These are phyloP conservation scores for Marasmius tenuissimus DNA, from an alignment of 1,284 basidiomycete genomes.

Conservation along the genomic window DNA sequence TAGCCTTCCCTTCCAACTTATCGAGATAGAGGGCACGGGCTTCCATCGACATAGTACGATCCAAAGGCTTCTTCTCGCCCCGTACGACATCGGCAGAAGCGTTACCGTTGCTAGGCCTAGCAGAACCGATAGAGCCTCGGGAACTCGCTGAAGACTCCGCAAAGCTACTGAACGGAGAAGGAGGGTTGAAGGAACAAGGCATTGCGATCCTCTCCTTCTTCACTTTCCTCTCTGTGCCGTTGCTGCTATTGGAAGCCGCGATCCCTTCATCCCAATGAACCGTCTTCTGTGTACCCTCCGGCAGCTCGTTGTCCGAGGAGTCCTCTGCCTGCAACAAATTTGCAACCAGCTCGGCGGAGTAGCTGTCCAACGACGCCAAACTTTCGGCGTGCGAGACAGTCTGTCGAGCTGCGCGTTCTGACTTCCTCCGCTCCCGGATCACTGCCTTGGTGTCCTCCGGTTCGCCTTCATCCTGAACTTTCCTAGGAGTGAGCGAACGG, in stretches of 20 bases:
- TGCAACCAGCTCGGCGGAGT: slow-evolving; percentile 35
- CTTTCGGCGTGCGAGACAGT: slow-evolving; percentile 25
- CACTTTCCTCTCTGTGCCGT: slow-evolving; percentile 14
- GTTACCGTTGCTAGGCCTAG: background rate
- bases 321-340: slow-evolving; percentile 27
- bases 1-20: slow-evolving; percentile 38
- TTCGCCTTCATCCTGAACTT: background rate
- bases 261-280: slow-evolving; percentile 34
- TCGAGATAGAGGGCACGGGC: slow-evolving; percentile 50
- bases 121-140: slow-evolving; percentile 7
- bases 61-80: slow-evolving; percentile 25
- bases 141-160: slow-evolving; percentile 20
- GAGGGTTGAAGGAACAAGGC: slow-evolving; percentile 53
- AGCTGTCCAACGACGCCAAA: slow-evolving; percentile 38
- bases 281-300: slow-evolving; percentile 20
- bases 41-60: slow-evolving; percentile 50
- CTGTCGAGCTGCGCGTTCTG: background rate
- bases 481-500: slow-evolving; percentile 4
- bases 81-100: slow-evolving; percentile 17
- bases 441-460: slow-evolving; percentile 11
- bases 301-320: slow-evolving; percentile 10
- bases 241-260: slow-evolving; percentile 2
- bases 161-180: slow-evolving; percentile 41
- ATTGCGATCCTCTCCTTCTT: slow-evolving; percentile 33
- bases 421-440: slow-evolving; percentile 7